A percentile compares a stretch with the other conserved stretches of the same genome.
Evolutionary conservation across 2,329 filamentous ascomycete species (phyloP).

Genomic region (Epichloe coenophiala): DNA sequence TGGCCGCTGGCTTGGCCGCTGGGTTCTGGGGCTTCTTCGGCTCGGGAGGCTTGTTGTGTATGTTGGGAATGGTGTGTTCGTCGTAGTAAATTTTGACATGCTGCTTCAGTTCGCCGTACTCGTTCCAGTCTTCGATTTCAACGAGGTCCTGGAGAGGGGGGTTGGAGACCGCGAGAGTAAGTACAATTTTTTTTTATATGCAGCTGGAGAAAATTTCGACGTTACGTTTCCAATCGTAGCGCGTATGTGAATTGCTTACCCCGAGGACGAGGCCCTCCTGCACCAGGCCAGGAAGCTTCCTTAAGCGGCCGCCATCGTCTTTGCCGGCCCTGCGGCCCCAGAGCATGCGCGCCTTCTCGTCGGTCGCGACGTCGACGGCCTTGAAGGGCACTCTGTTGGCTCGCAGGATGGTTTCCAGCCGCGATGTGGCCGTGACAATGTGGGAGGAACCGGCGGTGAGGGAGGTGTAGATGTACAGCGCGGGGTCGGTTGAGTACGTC

Average conservation of each 20-base stretch:
- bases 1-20: conserved; percentile 14
- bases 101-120: conserved; percentile 88
- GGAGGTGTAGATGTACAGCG: conserved; percentile 91
- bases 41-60: conserved; percentile 36
- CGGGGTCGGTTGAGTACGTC: conserved; percentile 46
- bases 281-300: conserved; percentile 79
- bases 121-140: conserved; percentile 97
- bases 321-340: conserved; percentile 78
- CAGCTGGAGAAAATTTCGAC: too few relatives aligned
- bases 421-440: conserved; percentile 89
- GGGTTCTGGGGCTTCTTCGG: conserved; percentile 16
- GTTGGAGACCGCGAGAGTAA: neutral
- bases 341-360: conserved; percentile 76
- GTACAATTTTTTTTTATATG: neutral
- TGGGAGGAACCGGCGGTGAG: conserved; percentile 90
- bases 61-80: conserved; percentile 44
- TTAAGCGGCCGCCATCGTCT: conserved; percentile 41
- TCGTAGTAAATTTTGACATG: conserved; percentile 60
- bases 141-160: conserved; percentile 57
- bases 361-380: conserved; percentile 79
- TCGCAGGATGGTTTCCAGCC: conserved; percentile 89
- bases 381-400: conserved; percentile 92
- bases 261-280: conserved; percentile 77
- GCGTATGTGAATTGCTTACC: conserved; percentile 38
- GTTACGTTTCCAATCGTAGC: too few relatives aligned